phyloP scores from a whole-genome alignment of 306 rosid species.

The Comarum palustre region DNA sequence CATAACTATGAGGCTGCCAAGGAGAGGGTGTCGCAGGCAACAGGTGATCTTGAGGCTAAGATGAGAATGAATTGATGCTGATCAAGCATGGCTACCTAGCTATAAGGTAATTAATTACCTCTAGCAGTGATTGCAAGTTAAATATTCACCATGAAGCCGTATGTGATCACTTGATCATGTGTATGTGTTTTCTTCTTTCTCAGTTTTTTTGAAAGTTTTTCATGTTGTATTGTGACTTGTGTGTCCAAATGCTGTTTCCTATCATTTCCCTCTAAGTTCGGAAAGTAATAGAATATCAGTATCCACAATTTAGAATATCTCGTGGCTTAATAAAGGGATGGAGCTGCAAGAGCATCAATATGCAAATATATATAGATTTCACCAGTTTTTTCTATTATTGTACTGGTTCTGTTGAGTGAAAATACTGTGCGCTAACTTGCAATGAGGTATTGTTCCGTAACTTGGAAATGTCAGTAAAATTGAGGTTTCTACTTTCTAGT shows the following conservation, averaged over 20 bases:
- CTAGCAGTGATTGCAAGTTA: background rate
- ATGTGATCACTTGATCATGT: background rate
- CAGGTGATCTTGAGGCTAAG: slow-evolving; percentile 50
- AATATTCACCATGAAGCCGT: background rate
- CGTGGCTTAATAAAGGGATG: background rate
- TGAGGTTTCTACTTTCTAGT: background rate
- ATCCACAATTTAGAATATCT: background rate
- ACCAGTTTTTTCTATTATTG: background rate
- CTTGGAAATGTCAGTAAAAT: background rate
- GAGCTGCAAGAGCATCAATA: too few relatives aligned
- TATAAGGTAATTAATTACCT: slow-evolving; percentile 20
- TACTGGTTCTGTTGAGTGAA: background rate
- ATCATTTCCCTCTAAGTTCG: background rate
- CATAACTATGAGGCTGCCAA: slow-evolving; percentile 49
- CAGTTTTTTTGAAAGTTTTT: background rate
- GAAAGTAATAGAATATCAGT: background rate
- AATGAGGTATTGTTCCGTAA: background rate
- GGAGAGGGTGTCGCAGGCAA: slow-evolving; percentile 55
- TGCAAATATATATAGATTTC: background rate
- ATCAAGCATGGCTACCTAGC: slow-evolving; percentile 12
- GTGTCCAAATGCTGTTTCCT: background rate
- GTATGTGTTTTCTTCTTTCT: background rate
- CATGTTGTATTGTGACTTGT: background rate
- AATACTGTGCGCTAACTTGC: background rate
- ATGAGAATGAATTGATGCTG: slow-evolving; percentile 33